phyloP scores from a whole-genome alignment of 208 protist genomes.

The Leishmania lainsoni region DNA sequence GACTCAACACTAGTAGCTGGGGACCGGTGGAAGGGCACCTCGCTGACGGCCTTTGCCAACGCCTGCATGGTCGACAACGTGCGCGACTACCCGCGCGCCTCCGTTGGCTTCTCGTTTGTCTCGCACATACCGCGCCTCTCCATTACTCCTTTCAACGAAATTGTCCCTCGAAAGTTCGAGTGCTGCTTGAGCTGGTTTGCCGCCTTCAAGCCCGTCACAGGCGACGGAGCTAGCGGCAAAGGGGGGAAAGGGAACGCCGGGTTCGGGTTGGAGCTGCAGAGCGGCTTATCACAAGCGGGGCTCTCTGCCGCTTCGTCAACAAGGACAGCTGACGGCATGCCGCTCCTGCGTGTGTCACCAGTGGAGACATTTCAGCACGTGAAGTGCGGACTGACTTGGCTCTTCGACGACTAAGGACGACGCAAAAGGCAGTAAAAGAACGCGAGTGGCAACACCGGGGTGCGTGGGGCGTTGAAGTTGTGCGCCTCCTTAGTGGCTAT shows the following conservation, averaged over 20 bases:
- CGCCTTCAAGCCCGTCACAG: slow-evolving; percentile 15
- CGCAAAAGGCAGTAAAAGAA: background rate
- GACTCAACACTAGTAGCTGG: background rate
- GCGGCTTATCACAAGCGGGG: slow-evolving; percentile 15
- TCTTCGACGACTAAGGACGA: slow-evolving; percentile 26
- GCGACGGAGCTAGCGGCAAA: background rate
- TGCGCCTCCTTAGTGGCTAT: background rate
- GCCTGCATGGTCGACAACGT: slow-evolving; percentile 59
- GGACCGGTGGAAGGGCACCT: slow-evolving; percentile 9
- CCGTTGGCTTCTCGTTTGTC: slow-evolving; percentile 57
- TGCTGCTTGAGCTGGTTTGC: slow-evolving; percentile 73
- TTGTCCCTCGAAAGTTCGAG: slow-evolving; percentile 50
- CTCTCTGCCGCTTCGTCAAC: slow-evolving; percentile 1
- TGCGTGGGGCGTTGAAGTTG: background rate
- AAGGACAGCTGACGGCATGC: slow-evolving; percentile 5
- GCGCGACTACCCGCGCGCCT: slow-evolving; percentile 44
- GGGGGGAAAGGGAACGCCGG: background rate
- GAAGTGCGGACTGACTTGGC: slow-evolving; percentile 71
- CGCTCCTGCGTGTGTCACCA: slow-evolving; percentile 54
- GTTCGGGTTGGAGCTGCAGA: slow-evolving; percentile 21
- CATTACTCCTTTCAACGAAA: slow-evolving; percentile 52
- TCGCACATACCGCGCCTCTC: slow-evolving; percentile 41
- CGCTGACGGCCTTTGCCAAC: slow-evolving; percentile 50
- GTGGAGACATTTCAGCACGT: slow-evolving; percentile 67
- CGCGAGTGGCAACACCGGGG: background rate